phyloP scores from a whole-genome alignment of 139 green algal genomes.

The Chlamydomonas asymmetrica region DNA sequence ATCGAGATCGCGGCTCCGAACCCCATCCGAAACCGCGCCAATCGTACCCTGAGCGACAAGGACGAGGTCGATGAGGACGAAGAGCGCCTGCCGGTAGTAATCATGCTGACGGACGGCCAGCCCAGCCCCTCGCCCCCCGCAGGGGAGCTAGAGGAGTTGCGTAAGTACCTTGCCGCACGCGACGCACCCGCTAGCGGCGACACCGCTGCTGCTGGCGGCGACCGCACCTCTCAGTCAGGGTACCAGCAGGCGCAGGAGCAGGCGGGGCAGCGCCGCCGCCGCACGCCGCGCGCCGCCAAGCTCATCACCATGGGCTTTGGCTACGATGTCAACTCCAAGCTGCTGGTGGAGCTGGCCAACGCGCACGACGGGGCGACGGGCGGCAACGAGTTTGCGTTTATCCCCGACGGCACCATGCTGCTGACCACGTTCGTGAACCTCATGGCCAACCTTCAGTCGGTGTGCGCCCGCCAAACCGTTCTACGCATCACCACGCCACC shows the following conservation, averaged over 20 bases:
- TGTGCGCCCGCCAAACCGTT: neutral
- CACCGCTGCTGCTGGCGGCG: too few relatives aligned
- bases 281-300: too few relatives aligned
- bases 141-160: neutral
- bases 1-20: too few relatives aligned
- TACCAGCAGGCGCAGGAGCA: too few relatives aligned
- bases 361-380: neutral
- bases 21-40: too few relatives aligned
- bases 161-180: neutral
- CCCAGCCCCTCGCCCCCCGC: neutral
- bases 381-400: conserved; percentile 12
- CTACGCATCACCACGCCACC: neutral
- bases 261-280: too few relatives aligned
- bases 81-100: neutral
- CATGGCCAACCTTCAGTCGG: conserved; percentile 9
- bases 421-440: conserved; percentile 19
- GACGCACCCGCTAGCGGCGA: neutral
- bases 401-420: conserved; percentile 20
- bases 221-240: too few relatives aligned
- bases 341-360: conserved; percentile 6
- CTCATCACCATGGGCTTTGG: conserved; percentile 21
- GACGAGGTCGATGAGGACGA: neutral
- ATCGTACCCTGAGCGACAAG: too few relatives aligned
- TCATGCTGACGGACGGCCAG: conserved; percentile 8
- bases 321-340: conserved; percentile 21